Conservation (phyloP, 2,329 filamentous ascomycete species). For the Colletotrichum orchidophilum region DNA sequence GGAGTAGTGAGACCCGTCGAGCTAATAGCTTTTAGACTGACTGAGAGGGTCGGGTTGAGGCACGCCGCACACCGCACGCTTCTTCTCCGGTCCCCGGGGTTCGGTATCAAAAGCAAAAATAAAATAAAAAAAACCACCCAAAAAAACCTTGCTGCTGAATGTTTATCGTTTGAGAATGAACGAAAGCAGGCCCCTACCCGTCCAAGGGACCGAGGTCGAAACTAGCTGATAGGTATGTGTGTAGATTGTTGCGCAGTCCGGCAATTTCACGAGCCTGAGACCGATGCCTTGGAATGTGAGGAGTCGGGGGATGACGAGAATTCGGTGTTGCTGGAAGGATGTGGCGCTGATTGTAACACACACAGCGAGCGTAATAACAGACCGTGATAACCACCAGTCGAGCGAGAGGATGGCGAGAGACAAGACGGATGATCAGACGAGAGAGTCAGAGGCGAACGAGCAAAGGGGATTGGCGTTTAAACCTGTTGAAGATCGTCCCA, state of each 20-base stretch:
- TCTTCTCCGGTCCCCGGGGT: conserved; percentile 2
- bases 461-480: conserved; percentile 34
- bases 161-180: conserved; percentile 12
- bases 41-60: conserved; percentile 1
- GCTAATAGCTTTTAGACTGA: conserved; percentile 1
- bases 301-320: conserved; percentile 13
- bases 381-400: neutral
- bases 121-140: no score
- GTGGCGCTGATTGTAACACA: no score
- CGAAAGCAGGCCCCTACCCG: neutral
- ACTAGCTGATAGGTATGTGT: conserved; percentile 18
- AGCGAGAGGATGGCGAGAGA: conserved; percentile 24
- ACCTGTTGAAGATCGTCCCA: conserved; percentile 33
- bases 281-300: conserved; percentile 19
- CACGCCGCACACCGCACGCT: neutral
- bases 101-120: conserved; percentile 3
- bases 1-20: conserved; percentile 14
- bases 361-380: conserved; percentile 23
- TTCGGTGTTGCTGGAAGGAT: neutral
- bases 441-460: neutral
- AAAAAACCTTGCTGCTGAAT: neutral
- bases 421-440: conserved; percentile 19
- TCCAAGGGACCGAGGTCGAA: neutral
- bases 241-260: conserved; percentile 8
- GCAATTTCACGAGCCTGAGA: conserved; percentile 21